Evolutionary conservation across 768 basidiomycete genomes (phyloP).

Genomic region (Chlorophyllum brunneum): DNA sequence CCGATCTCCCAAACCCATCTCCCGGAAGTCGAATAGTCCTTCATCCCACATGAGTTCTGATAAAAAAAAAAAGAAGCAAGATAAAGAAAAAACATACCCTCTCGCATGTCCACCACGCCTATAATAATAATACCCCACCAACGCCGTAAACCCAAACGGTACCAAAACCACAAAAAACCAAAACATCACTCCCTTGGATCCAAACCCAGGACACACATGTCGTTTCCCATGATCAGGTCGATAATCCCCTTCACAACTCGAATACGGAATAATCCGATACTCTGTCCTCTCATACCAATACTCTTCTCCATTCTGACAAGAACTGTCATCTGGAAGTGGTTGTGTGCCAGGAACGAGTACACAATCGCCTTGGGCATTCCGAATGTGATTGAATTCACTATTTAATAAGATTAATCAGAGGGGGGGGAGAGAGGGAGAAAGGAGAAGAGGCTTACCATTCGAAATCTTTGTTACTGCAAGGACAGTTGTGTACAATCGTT

Average conservation of each 20-base stretch:
- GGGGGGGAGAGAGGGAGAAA: not conserved
- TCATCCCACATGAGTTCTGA: conserved; percentile 10
- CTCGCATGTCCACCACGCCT: conserved; percentile 64
- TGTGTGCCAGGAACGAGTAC: conserved; percentile 69
- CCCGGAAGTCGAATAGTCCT: conserved; percentile 81
- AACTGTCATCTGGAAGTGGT: conserved; percentile 58
- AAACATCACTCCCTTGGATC: conserved; percentile 71
- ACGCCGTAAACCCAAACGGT: conserved; percentile 72
- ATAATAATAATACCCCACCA: conserved; percentile 82
- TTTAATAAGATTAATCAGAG: not conserved
- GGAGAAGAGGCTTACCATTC: conserved; percentile 73
- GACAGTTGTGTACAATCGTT: conserved; percentile 63
- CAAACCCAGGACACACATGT: conserved; percentile 83
- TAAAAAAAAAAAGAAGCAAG: conserved; percentile 10
- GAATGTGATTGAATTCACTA: conserved; percentile 92
- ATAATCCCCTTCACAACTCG: conserved; percentile 76
- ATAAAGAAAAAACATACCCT: conserved; percentile 52
- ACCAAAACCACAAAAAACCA: conserved; percentile 77
- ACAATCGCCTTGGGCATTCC: conserved; percentile 67
- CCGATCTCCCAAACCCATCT: conserved; percentile 13
- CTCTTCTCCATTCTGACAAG: conserved; percentile 58
- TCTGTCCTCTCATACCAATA: conserved; percentile 94
- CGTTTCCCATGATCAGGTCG: conserved; percentile 70
- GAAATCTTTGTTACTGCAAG: conserved; percentile 75
- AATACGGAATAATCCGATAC: conserved; percentile 89